These are phyloP conservation scores for Betula pendula DNA, from an alignment of 306 rosid species.

Conservation along the genomic window DNA sequence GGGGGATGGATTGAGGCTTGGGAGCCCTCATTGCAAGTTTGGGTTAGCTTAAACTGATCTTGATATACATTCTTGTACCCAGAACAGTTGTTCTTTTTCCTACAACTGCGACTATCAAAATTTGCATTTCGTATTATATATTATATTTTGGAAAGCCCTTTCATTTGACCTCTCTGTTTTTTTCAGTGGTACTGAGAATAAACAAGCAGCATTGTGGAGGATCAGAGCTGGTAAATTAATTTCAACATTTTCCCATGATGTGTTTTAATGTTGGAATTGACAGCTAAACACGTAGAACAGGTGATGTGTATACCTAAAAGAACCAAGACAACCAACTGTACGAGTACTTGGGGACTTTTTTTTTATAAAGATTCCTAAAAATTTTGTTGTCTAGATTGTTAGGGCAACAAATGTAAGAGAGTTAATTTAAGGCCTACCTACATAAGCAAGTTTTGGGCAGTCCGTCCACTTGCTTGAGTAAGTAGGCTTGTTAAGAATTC, in stretches of 20 bases:
- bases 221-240: no score
- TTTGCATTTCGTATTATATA: no score
- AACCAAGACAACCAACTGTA: not conserved
- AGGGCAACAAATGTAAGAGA: no score
- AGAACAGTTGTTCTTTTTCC: not conserved
- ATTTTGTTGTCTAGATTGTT: no score
- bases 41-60: not conserved
- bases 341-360: not conserved
- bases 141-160: not conserved
- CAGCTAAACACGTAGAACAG: not conserved
- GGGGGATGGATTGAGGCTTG: constrained; percentile 5
- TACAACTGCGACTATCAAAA: not conserved
- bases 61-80: not conserved
- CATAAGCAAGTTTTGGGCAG: no score
- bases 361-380: no score
- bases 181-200: not conserved
- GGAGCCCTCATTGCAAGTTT: not conserved
- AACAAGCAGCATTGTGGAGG: no score
- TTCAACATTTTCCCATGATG: not conserved
- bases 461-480: no score
- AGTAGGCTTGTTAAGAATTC: no score
- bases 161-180: not conserved
- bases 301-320: not conserved
- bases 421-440: no score
- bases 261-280: not conserved